These are phyloP conservation scores for Polyporus tsugae DNA, from an alignment of 1,284 basidiomycete species.

Conservation along the genomic window DNA sequence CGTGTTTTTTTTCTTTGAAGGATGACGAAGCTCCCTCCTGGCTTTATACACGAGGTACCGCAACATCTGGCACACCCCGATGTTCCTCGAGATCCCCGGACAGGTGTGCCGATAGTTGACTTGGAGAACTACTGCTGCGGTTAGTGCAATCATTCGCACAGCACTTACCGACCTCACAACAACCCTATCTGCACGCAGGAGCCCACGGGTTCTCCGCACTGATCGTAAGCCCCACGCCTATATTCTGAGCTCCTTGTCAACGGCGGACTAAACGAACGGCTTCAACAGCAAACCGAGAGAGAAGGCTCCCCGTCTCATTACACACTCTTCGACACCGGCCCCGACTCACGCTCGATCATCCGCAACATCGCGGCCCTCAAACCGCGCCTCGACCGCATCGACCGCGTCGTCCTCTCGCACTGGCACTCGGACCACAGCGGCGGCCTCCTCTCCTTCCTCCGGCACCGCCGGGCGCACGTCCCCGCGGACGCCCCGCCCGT, in stretches of 20 bases:
- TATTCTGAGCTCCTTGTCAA: background rate
- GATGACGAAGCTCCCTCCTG: constrained; percentile 81
- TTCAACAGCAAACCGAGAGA: constrained; percentile 46
- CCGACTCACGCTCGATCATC: constrained; percentile 74
- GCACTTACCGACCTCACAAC: constrained; percentile 74
- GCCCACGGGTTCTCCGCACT: constrained; percentile 85
- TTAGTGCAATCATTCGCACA: constrained; percentile 63
- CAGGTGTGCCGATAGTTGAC: constrained; percentile 72
- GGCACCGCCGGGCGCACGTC: constrained; percentile 44
- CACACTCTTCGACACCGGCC: constrained; percentile 84
- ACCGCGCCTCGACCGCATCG: constrained; percentile 60
- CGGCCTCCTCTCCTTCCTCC: constrained; percentile 69
- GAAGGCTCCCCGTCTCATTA: constrained; percentile 47
- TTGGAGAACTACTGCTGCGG: constrained; percentile 84
- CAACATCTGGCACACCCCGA: constrained; percentile 64
- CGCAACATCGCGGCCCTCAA: constrained; percentile 74
- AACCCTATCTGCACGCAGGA: constrained; percentile 48
- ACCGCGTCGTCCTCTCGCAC: constrained; percentile 77
- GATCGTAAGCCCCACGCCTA: constrained; percentile 57
- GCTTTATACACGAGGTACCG: constrained; percentile 76
- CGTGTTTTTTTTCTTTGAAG: constrained; percentile 44
- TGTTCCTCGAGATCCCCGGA: constrained; percentile 59
- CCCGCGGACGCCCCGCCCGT: constrained; percentile 45
- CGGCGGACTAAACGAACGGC: background rate
- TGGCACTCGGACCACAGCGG: constrained; percentile 90